phyloP scores from a whole-genome alignment of 352 stramenopile genomes.

The Phytophthora uliginosa region DNA sequence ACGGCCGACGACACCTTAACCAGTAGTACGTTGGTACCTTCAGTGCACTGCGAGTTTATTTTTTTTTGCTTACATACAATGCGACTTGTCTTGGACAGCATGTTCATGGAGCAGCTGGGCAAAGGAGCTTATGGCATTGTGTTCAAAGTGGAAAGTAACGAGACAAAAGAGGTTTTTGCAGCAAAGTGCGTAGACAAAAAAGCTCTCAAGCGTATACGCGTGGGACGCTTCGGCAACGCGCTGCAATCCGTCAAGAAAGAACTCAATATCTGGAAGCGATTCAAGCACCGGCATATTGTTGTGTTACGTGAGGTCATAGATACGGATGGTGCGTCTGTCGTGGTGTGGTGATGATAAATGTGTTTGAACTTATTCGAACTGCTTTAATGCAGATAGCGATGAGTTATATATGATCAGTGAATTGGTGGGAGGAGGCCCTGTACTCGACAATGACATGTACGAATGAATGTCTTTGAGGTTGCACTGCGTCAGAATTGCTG shows the following conservation, averaged over 20 bases:
- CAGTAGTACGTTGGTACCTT: constrained; percentile 64
- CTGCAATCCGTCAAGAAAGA: constrained; percentile 92
- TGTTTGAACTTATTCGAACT: background rate
- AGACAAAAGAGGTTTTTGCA: constrained; percentile 78
- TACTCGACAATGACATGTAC: constrained; percentile 77
- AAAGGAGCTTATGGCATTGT: constrained; percentile 82
- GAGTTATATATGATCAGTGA: constrained; percentile 90
- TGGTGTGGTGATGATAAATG: background rate
- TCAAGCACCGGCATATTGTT: constrained; percentile 97
- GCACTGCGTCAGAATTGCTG: background rate
- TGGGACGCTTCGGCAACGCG: constrained; percentile 80
- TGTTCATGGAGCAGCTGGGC: constrained; percentile 77
- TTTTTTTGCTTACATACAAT: constrained; percentile 1
- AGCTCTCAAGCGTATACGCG: constrained; percentile 72
- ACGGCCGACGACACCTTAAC: constrained; percentile 72
- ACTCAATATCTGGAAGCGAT: constrained; percentile 97
- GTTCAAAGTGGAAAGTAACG: constrained; percentile 71
- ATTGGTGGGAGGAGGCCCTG: constrained; percentile 73
- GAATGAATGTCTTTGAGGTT: background rate
- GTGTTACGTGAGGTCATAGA: constrained; percentile 97
- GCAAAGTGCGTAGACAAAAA: constrained; percentile 86
- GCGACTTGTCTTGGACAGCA: constrained; percentile 42
- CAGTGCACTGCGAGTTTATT: background rate
- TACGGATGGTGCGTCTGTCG: constrained; percentile 62
- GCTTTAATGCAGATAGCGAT: constrained; percentile 59